A percentile compares a stretch with the other conserved stretches of the same genome.
Evolutionary conservation across 371 early-diverging fungal genomes (phyloP).

Genomic region (Chytridium lagenaria): DNA sequence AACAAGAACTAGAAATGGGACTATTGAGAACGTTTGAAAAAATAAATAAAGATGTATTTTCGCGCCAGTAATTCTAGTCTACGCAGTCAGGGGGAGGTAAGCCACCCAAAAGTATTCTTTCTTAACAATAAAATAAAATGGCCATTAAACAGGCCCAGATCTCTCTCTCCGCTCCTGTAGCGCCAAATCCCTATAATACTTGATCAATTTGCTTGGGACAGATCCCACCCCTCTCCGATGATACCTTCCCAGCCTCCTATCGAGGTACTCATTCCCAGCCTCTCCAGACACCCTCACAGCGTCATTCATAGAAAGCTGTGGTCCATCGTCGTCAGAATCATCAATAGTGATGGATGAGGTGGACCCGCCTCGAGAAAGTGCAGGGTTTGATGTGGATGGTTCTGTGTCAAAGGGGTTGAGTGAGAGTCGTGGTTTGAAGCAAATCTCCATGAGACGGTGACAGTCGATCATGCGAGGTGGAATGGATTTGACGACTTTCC

Average conservation of each 20-base stretch:
- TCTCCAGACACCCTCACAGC: constrained; percentile 11
- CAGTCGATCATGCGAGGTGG: constrained; percentile 65
- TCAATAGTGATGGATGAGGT: neutral
- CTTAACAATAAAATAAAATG: too few species aligned
- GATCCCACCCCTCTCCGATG: constrained; percentile 35
- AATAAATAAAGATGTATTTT: too few species aligned
- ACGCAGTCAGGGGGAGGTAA: too few species aligned
- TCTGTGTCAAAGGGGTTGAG: constrained; percentile 26
- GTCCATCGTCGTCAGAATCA: constrained; percentile 27
- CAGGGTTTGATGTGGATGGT: neutral
- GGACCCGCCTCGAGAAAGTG: neutral
- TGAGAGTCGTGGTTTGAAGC: constrained; percentile 38
- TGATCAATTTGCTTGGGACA: constrained; percentile 39
- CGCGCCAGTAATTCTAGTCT: too few species aligned
- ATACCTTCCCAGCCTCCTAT: constrained; percentile 20
- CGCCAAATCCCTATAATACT: constrained; percentile 35
- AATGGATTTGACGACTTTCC: constrained; percentile 38
- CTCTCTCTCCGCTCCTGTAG: constrained; percentile 31
- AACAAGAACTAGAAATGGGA: too few species aligned
- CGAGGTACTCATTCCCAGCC: neutral
- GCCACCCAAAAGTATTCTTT: too few species aligned
- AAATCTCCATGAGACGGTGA: constrained; percentile 68
- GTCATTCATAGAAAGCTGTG: constrained; percentile 16
- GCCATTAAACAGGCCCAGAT: too few species aligned
- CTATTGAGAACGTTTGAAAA: too few species aligned